Evolutionary conservation across 1,284 basidiomycete genomes (phyloP), one percentile per base, ranked within the genome.

Genomic region (Marasmius fiardii): DNA sequence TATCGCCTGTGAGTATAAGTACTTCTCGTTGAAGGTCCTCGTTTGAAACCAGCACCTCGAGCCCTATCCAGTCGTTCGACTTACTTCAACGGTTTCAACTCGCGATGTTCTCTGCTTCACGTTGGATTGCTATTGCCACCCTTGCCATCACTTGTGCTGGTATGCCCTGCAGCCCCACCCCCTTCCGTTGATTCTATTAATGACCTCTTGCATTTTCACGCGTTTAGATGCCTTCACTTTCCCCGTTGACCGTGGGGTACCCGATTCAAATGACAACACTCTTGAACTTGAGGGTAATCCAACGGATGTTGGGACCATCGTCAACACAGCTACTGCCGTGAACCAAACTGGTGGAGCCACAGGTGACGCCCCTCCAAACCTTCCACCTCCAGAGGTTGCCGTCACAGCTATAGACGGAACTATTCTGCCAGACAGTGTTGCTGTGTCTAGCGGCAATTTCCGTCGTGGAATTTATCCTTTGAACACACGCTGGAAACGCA

Each of bases 381-480:
- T 55, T 2, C 53, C 59, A 11, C 56, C 56, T 21, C 37, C 56
- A 16, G 35, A 56, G 24, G 61, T 61, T 5, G 54, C 47, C 23
- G 41, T 62, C 18, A 64, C 63, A 23, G 59, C 58, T 14, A 24
- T 60, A 33, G 61, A 64, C 47, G 61, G 61, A 23, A 21, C 43
- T 35, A 44, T 60, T 43, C 16, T 53, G 23, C 28, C 50, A 18
- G 14, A 21, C 5, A 43, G 23, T 31, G 33, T 53, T 18, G n/a
- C 35, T 21, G 23, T 44, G 14, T 39, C 41, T 16, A 43, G 45
- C 26, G 52, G 41, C 53, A 54, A 50, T 14, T 51, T 56, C 35
- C 35, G 44, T 43, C 23, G 43, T 14, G 33, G 43, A 34, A 35
- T 54, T 56, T 21, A 26, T 21, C 51, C 51, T 10, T 21, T 21